A percentile compares a stretch with the other conserved stretches of the same genome.
Conservation (phyloP, 2,329 filamentous ascomycete species). For the Aureobasidium sp. region DNA sequence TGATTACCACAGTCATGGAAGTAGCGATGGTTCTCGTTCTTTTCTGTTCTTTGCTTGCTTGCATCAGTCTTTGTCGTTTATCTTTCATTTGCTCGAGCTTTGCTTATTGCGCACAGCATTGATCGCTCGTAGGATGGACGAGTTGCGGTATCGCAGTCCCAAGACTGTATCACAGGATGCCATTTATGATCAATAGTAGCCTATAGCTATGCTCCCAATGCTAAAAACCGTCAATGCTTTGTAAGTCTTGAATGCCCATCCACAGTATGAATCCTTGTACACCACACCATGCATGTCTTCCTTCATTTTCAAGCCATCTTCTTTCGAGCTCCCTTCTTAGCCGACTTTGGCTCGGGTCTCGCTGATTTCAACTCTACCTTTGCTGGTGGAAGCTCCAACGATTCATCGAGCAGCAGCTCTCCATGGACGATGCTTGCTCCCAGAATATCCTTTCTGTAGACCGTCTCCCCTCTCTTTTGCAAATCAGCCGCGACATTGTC, state of each 20-base stretch:
- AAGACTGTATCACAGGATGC: neutral
- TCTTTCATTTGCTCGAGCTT: neutral
- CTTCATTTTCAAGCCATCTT: neutral
- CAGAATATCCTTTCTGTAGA: slow-evolving; percentile 4
- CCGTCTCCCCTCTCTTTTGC: neutral
- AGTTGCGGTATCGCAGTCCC: neutral
- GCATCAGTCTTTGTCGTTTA: neutral
- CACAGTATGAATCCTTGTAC: neutral
- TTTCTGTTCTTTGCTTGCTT: neutral
- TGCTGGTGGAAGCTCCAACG: neutral
- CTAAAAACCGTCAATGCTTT: neutral
- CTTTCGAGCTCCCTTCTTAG: neutral
- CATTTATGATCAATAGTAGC: neutral
- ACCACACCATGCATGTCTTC: neutral
- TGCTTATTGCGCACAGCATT: neutral
- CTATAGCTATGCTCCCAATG: neutral
- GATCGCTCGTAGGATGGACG: neutral
- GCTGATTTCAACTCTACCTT: neutral
- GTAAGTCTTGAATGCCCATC: neutral
- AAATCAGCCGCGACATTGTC: neutral
- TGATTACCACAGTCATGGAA: neutral
- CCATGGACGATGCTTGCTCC: neutral
- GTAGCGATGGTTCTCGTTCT: neutral
- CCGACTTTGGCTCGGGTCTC: neutral
- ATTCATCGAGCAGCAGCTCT: neutral